Evolutionary conservation across 164 flowering plant genomes (phyloP).

Genomic region (Nymphaea thermarum): DNA sequence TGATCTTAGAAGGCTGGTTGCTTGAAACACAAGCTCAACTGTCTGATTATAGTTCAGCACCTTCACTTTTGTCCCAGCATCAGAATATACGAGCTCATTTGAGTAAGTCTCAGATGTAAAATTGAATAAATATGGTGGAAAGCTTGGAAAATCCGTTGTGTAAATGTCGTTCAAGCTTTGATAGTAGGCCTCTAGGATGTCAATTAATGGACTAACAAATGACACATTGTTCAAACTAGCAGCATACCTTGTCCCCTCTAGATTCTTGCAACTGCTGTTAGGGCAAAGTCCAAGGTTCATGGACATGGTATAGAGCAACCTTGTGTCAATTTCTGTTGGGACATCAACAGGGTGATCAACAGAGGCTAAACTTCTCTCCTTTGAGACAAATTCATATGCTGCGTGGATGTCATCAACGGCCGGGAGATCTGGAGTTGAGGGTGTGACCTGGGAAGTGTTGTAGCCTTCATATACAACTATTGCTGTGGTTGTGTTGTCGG

Average conservation of each 20-base stretch:
- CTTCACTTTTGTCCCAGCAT: constrained; percentile 10
- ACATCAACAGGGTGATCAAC: constrained; percentile 16
- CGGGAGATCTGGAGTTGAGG: constrained; percentile 8
- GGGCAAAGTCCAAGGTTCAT: constrained; percentile 8
- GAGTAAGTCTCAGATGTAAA: constrained; percentile 6
- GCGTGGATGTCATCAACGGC: constrained; percentile 6
- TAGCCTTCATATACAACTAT: neutral
- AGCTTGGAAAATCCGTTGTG: constrained; percentile 4
- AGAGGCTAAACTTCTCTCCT: constrained; percentile 13
- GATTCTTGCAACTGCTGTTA: neutral
- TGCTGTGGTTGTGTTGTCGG: constrained; percentile 20
- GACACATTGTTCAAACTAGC: constrained; percentile 16
- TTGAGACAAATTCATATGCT: constrained; percentile 3
- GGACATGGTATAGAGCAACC: constrained; percentile 7
- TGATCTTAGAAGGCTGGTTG: constrained; percentile 6
- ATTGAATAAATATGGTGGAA: constrained; percentile 2
- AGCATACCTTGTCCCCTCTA: constrained; percentile 6
- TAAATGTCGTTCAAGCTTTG: constrained; percentile 2
- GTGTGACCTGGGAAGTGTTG: neutral
- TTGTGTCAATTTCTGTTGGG: constrained; percentile 6
- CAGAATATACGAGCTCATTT: constrained; percentile 3
- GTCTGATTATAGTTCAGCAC: constrained; percentile 5
- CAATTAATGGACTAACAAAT: constrained; percentile 7
- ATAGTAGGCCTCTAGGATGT: constrained; percentile 12
- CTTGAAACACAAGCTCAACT: constrained; percentile 15